Evolutionary conservation across 2,329 filamentous ascomycete genomes (phyloP).

Genomic region (Daldinia sp.): DNA sequence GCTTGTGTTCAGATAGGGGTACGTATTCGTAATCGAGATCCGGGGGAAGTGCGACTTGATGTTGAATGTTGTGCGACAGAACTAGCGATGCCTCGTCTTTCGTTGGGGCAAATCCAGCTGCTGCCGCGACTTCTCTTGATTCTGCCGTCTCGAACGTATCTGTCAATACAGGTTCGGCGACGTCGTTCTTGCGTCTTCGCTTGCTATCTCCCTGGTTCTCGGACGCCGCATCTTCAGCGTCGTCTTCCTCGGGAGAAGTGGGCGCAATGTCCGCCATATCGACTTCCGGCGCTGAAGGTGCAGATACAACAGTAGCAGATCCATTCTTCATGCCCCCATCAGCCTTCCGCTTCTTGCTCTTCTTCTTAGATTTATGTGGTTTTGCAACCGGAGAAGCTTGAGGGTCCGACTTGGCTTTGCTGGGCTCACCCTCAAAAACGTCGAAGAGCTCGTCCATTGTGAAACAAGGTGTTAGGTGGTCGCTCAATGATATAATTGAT

Average conservation of each 20-base stretch:
- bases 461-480: slow-evolving; percentile 3
- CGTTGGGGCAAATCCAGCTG: slow-evolving; percentile 74
- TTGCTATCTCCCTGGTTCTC: slow-evolving; percentile 68
- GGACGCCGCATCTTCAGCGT: slow-evolving; percentile 52
- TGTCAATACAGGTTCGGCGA: slow-evolving; percentile 84
- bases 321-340: slow-evolving; percentile 79
- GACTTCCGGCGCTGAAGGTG: slow-evolving; percentile 53
- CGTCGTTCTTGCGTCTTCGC: slow-evolving; percentile 72
- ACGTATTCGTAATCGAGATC: slow-evolving; percentile 95
- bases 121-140: slow-evolving; percentile 87
- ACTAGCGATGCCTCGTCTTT: slow-evolving; percentile 76
- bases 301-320: slow-evolving; percentile 44
- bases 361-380: slow-evolving; percentile 59
- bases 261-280: slow-evolving; percentile 52
- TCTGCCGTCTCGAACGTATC: slow-evolving; percentile 96
- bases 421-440: slow-evolving; percentile 78
- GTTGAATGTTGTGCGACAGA: slow-evolving; percentile 96
- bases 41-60: slow-evolving; percentile 94
- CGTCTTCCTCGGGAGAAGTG: slow-evolving; percentile 54
- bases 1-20: slow-evolving; percentile 93
- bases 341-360: slow-evolving; percentile 85
- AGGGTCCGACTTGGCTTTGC: slow-evolving; percentile 58
- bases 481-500: neutral
- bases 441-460: slow-evolving; percentile 82
- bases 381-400: slow-evolving; percentile 51